These are phyloP conservation scores for Kappamyces sp. DNA, from an alignment of 192 early-diverging fungal species.

Conservation along the genomic window DNA sequence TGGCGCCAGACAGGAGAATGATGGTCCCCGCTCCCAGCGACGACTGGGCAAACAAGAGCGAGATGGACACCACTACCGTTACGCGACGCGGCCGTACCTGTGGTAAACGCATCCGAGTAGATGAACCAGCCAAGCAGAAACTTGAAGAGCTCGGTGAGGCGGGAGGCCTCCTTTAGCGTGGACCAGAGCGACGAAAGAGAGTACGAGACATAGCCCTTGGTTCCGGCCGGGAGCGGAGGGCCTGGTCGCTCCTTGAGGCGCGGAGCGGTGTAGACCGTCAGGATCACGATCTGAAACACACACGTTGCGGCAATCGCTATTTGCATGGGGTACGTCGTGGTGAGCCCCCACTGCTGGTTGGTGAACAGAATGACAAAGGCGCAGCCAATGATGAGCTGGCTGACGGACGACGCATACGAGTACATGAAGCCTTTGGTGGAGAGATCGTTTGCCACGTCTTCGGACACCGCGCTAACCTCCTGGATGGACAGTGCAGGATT, in stretches of 20 bases:
- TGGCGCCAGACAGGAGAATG: slow-evolving; percentile 13
- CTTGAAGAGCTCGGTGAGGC: slow-evolving; percentile 22
- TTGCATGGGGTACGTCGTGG: slow-evolving; percentile 22
- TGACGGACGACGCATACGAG: slow-evolving; percentile 15
- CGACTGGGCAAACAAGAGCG: slow-evolving; percentile 47
- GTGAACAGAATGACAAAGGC: slow-evolving; percentile 8
- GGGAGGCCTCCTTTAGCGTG: slow-evolving; percentile 3
- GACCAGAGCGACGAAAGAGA: not conserved
- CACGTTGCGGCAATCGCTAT: slow-evolving; percentile 17
- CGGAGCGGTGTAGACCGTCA: not conserved
- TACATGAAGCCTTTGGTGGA: slow-evolving; percentile 20
- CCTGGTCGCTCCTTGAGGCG: slow-evolving; percentile 22
- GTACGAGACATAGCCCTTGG: not conserved
- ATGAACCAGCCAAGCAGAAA: slow-evolving; percentile 36
- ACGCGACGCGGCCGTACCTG: not conserved
- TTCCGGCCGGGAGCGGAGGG: slow-evolving; percentile 22
- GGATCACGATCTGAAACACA: slow-evolving; percentile 19
- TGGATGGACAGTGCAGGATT: not conserved
- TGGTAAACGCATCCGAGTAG: slow-evolving; percentile 22
- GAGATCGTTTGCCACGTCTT: slow-evolving; percentile 21
- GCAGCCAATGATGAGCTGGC: slow-evolving; percentile 17
- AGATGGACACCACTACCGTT: slow-evolving; percentile 38
- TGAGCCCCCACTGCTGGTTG: slow-evolving; percentile 4
- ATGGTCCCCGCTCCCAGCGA: slow-evolving; percentile 40
- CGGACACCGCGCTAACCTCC: not conserved